Base-by-base conservation (phyloP, 1,284 basidiomycete species). In the Athelia sp. region DNA sequence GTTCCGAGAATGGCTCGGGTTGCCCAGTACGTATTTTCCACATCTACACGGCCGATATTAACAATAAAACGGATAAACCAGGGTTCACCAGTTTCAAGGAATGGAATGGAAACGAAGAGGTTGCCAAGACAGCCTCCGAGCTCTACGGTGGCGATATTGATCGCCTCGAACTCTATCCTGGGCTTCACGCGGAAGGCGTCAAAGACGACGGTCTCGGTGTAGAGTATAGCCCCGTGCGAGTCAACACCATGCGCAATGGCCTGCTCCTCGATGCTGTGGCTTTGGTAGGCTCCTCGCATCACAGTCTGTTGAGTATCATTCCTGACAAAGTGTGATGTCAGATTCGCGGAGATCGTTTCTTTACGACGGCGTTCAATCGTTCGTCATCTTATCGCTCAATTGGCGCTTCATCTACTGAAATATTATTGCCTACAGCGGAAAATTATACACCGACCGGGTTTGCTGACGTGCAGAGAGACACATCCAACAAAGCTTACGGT, bases 371-470 rank as follows among this genome's bases (percentile, higher is more conserved):
- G 62, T 88, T 82, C 62, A 93, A 87, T 0, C 82, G 89, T 1
- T 79, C 74, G 66, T 29, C 26, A 4, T 29, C n/a, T n/a, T n/a
- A n/a, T n/a, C n/a, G n/a, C n/a, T n/a, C n/a, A n/a, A n/a, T n/a
- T n/a, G n/a, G n/a, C n/a, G n/a, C n/a, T n/a, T n/a, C n/a, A n/a
- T n/a, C n/a, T n/a, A n/a, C n/a, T n/a, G n/a, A n/a, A n/a, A n/a
- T n/a, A n/a, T n/a, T n/a, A n/a, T n/a, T n/a, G n/a, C 4, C 26
- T 29, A 6, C 26, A 29, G 26, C 4, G 26, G 26, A 29, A 29
- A 91, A 91, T 62, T 63, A 92, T 61, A 94, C 91, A 2, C 69
- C 84, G 2, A 91, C 88, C 88, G 88, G 89, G 44, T 88, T 85
- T 58, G 76, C 80, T n/a, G 89, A 91, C 63, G 87, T 84, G 61